A percentile compares a stretch with the other conserved stretches of the same genome.
Evolutionary conservation across 495 filamentous ascomycete genomes (phyloP).

Genomic region (Viridothelium virens): DNA sequence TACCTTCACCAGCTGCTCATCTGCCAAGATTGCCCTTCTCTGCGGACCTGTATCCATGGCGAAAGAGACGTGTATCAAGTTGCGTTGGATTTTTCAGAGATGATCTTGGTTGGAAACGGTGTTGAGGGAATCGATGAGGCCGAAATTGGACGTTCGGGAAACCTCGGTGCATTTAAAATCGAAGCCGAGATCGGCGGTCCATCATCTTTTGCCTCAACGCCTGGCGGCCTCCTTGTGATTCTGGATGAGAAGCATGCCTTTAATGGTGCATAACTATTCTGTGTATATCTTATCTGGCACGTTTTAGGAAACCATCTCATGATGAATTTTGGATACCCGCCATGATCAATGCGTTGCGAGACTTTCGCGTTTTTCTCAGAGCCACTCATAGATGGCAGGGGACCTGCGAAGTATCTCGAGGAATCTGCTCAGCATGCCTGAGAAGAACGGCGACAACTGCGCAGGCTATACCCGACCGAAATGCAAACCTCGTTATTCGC

Average conservation of each 20-base stretch:
- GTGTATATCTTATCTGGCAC: not conserved
- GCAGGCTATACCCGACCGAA: not conserved
- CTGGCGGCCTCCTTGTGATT: too few species aligned
- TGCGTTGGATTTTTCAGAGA: too few species aligned
- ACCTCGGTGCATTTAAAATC: not conserved
- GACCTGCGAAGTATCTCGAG: not conserved
- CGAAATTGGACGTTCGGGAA: not conserved
- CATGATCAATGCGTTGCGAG: conserved; percentile 6
- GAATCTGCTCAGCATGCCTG: conserved; percentile 10
- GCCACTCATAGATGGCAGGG: not conserved
- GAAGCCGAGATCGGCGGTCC: not conserved
- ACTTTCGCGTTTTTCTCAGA: conserved; percentile 8
- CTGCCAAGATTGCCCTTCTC: too few species aligned
- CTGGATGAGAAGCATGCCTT: not conserved
- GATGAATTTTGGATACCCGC: not conserved
- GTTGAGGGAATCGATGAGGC: not conserved
- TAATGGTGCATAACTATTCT: not conserved
- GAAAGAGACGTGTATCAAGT: not conserved
- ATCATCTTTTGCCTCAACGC: not conserved
- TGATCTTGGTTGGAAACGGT: too few species aligned
- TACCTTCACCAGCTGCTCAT: too few species aligned
- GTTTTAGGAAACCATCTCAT: not conserved
- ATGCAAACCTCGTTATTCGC: not conserved
- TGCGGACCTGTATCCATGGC: too few species aligned
- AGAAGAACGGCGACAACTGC: not conserved